Conservation (phyloP, 257 asterid species). For the Nicotiana sylvestris region DNA sequence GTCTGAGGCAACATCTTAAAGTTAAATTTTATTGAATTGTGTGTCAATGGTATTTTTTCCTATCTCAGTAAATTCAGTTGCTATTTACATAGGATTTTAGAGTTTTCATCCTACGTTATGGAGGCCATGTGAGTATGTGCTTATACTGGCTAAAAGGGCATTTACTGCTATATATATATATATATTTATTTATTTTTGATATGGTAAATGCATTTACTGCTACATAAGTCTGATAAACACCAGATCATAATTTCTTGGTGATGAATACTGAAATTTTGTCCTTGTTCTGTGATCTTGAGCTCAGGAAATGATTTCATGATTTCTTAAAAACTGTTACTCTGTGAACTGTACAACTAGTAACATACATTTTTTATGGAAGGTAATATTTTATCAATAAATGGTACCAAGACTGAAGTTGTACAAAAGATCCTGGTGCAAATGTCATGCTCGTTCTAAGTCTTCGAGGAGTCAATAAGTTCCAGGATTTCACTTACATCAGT, state of each 20-base stretch:
- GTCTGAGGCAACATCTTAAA: not conserved
- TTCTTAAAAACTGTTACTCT: not conserved
- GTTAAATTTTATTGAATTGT: conserved; percentile 6
- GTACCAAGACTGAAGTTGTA: not conserved
- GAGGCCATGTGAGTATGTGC: not conserved
- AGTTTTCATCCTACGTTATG: not conserved
- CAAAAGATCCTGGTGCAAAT: not conserved
- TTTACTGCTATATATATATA: not conserved
- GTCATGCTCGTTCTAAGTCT: not conserved
- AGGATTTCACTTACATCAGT: not conserved
- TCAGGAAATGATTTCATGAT: conserved; percentile 6
- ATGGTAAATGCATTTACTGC: no score
- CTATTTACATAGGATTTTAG: not conserved
- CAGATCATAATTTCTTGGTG: not conserved
- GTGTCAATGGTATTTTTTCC: not conserved
- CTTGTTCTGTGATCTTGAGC: not conserved
- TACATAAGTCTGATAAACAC: no score
- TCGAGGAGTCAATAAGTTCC: not conserved
- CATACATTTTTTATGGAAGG: not conserved
- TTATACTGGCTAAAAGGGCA: not conserved
- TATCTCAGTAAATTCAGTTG: not conserved
- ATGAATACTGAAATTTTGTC: not conserved
- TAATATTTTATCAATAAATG: not conserved
- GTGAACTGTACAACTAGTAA: not conserved
- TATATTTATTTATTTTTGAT: no score